Percentiles rank a stretch among this genome's conserved stretches.
These are phyloP conservation scores for Pleurostoma richardsiae DNA, from an alignment of 2,329 filamentous ascomycete species.

Conservation along the genomic window DNA sequence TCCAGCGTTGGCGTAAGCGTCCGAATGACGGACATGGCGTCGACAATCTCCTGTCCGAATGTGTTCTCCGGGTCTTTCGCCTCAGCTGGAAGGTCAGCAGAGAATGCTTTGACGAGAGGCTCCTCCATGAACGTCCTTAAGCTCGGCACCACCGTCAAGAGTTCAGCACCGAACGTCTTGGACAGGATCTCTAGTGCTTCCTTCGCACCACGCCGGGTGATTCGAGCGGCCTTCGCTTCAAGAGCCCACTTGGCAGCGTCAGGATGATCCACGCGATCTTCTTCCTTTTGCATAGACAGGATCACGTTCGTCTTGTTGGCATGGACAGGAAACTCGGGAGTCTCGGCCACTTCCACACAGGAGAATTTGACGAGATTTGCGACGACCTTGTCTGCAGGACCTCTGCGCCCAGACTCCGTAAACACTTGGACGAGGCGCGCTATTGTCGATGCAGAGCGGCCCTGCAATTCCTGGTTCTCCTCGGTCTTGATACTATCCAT, in stretches of 20 bases:
- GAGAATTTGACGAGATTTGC: conserved; percentile 95
- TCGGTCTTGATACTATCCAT: conserved; percentile 98
- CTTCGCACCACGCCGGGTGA: conserved; percentile 89
- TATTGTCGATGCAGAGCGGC: conserved; percentile 79
- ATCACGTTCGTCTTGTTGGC: conserved; percentile 74
- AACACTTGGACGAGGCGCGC: conserved; percentile 83
- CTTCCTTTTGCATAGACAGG: conserved; percentile 92
- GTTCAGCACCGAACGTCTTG: conserved; percentile 66
- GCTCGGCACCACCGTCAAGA: conserved; percentile 82
- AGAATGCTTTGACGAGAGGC: conserved; percentile 71
- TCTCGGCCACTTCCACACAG: conserved; percentile 95
- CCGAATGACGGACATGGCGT: conserved; percentile 87
- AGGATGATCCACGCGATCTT: conserved; percentile 87
- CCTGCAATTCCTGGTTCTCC: conserved; percentile 84
- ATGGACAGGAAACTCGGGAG: conserved; percentile 88
- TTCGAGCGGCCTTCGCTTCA: conserved; percentile 82
- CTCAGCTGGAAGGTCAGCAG: conserved; percentile 63
- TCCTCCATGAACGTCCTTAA: conserved; percentile 75
- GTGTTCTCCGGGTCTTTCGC: conserved; percentile 69
- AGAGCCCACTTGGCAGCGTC: conserved; percentile 86
- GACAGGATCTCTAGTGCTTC: conserved; percentile 88
- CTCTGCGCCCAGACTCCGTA: conserved; percentile 71
- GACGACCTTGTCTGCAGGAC: conserved; percentile 92
- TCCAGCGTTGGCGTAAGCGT: conserved; percentile 91
- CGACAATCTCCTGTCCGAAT: conserved; percentile 87